Percentiles rank a stretch among this genome's conserved stretches.
Evolutionary conservation across 73 alveolate genomes (phyloP).

Genomic region (Effrenium voratum): DNA sequence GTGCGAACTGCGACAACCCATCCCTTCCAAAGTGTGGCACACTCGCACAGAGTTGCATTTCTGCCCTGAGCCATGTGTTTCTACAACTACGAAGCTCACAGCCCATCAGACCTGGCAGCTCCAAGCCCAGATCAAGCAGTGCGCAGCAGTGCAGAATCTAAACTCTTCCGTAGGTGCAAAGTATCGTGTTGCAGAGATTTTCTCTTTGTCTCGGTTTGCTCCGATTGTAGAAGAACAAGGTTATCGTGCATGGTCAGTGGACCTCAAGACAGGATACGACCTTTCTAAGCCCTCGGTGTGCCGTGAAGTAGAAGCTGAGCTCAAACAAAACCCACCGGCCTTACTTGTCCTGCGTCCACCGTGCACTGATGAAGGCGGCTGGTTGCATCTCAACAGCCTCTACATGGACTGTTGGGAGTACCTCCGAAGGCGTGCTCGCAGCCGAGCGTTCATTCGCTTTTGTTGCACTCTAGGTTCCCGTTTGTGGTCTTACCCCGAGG

Average conservation of each 20-base stretch:
- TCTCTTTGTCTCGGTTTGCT: neutral
- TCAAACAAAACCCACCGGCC: neutral
- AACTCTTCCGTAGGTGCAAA: too few species aligned
- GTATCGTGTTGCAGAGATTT: neutral
- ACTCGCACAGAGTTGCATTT: too few species aligned
- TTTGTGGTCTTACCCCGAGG: neutral
- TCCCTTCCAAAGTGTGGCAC: too few species aligned
- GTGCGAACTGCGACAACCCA: too few species aligned
- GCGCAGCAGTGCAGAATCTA: too few species aligned
- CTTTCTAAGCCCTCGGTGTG: neutral
- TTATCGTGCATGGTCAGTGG: neutral
- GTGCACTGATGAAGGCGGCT: constrained; percentile 10
- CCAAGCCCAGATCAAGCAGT: too few species aligned
- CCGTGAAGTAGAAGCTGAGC: neutral
- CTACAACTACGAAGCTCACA: too few species aligned
- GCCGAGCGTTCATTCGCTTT: neutral
- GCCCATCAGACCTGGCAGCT: too few species aligned
- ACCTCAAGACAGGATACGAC: neutral
- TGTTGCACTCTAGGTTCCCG: neutral
- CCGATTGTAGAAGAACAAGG: neutral
- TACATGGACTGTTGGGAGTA: neutral
- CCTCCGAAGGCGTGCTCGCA: neutral
- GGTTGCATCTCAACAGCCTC: neutral
- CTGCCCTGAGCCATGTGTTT: too few species aligned
- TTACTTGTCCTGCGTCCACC: neutral